Percentiles rank a stretch among this genome's conserved stretches.
Evolutionary conservation across 371 early-diverging fungal genomes (phyloP).

Genomic region (Lichtheimia corymbifera): DNA sequence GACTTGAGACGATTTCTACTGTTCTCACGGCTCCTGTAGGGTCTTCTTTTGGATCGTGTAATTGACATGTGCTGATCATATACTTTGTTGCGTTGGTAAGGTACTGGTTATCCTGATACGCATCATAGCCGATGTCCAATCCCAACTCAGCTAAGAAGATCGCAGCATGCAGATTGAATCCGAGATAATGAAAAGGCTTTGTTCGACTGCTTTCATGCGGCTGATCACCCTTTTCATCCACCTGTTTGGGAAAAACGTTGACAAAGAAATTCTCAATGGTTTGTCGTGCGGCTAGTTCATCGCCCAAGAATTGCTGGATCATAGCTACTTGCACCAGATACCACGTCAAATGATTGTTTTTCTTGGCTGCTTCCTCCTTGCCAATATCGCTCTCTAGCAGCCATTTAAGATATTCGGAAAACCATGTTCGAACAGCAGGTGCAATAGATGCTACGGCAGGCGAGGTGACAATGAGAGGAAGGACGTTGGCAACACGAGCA

Average conservation of each 20-base stretch:
- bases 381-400: conserved; percentile 20
- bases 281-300: neutral
- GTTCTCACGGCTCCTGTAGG: conserved; percentile 32
- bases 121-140: conserved; percentile 1
- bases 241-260: conserved; percentile 22
- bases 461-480: conserved; percentile 25
- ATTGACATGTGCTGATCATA: conserved; percentile 11
- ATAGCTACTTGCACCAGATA: conserved; percentile 32
- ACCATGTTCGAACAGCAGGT: conserved; percentile 26
- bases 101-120: conserved; percentile 15
- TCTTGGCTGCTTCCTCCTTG: conserved; percentile 18
- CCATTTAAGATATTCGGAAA: conserved; percentile 29
- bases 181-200: conserved; percentile 40
- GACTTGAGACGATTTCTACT: conserved; percentile 20
- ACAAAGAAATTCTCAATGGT: conserved; percentile 19
- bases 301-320: conserved; percentile 26
- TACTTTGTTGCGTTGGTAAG: conserved; percentile 19
- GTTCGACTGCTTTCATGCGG: conserved; percentile 36
- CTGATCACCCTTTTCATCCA: conserved; percentile 41
- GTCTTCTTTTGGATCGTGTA: conserved; percentile 21
- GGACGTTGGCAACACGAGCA: conserved; percentile 32
- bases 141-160: conserved; percentile 29
- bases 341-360: conserved; percentile 43
- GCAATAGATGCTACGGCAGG: conserved; percentile 16
- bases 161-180: conserved; percentile 44